Evolutionary conservation across 1,284 basidiomycete species (phyloP), one percentile per base, ranked within the genome.

Genomic region (Cryptococcus sp.): DNA sequence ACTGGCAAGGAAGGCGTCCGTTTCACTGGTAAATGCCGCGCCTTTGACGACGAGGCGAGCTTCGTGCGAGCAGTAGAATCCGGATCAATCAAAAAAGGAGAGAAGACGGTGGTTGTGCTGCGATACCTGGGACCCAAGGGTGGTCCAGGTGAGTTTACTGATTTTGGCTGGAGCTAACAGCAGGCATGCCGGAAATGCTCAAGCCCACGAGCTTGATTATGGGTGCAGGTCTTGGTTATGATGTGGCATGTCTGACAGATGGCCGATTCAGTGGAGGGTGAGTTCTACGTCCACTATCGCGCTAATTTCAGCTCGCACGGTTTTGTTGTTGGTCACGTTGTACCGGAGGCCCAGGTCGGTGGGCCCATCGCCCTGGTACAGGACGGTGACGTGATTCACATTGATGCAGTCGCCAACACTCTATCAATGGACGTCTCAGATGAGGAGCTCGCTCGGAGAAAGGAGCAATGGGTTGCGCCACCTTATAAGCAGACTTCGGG

Each of bases 111-210:
- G 34, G 83, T 96, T 58, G 88, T 98, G 48, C 87, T 98, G 80
- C 84, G 94, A 62, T 98, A 98, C 78, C 90, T 95, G 76, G 94
- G 94, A 22, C 94, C 94, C 3, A 95, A 93, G 79, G 93, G 94
- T 55, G 94, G 88, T 29, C 94, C 93, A 20, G 72, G 72, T 66
- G 50, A 63, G 66, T 23, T 2, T 16, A 16, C 34, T 34, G 29
- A 34, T 10, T 2, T 25, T 58, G 17, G 23, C 51, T 45, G 17
- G 38, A n/a, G 37, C 16, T 46, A 29, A 26, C 43, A 25, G 22
- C 52, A 61, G 93, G 94, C 49, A 98, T 98, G 95, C 95, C 95
- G 17, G 95, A 98, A 72, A 84, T 84, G 82, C 76, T 84, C 57
- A 80, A 79, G 63, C 92, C 91, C 7, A 96, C 93, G n/a, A 87